Percentiles rank a stretch among this genome's conserved stretches.
phyloP scores from a whole-genome alignment of 805 yeast species.

The Grigorovia jiainica region DNA sequence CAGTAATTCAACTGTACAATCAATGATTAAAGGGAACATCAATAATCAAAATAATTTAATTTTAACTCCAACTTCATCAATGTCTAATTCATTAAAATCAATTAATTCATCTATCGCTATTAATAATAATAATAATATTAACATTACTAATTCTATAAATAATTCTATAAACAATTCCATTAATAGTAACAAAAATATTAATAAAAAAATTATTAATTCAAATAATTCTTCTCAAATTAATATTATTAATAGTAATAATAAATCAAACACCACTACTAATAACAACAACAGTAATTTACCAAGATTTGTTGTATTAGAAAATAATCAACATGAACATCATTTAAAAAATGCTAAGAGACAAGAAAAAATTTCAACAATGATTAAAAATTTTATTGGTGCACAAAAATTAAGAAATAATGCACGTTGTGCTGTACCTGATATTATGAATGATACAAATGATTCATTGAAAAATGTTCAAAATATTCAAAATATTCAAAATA shows the following conservation, averaged over 20 bases:
- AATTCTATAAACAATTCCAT: not conserved
- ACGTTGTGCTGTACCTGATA: slow-evolving; percentile 62
- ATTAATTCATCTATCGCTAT: not conserved
- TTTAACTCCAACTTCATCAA: not conserved
- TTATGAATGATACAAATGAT: slow-evolving; percentile 31
- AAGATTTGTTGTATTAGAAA: slow-evolving; percentile 48
- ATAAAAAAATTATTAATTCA: too few relatives aligned
- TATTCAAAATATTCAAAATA: too few relatives aligned
- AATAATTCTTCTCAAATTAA: too few relatives aligned
- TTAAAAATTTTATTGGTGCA: slow-evolving; percentile 67
- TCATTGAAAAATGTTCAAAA: not conserved
- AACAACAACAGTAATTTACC: too few relatives aligned
- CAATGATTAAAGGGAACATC: slow-evolving; percentile 1
- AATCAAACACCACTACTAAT: too few relatives aligned
- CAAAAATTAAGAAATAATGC: slow-evolving; percentile 64
- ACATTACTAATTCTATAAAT: not conserved
- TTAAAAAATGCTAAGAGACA: slow-evolving; percentile 68
- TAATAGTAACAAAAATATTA: too few relatives aligned
- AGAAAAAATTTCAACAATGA: slow-evolving; percentile 65
- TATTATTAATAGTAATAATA: too few relatives aligned
- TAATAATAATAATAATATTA: too few relatives aligned
- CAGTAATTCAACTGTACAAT: slow-evolving; percentile 3
- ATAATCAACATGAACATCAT: slow-evolving; percentile 75
- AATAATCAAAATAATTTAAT: not conserved
- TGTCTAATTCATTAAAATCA: not conserved